Evolutionary conservation across 1,139 yeast genomes (phyloP).

Genomic region (Meyerozyma guilliermondii): DNA sequence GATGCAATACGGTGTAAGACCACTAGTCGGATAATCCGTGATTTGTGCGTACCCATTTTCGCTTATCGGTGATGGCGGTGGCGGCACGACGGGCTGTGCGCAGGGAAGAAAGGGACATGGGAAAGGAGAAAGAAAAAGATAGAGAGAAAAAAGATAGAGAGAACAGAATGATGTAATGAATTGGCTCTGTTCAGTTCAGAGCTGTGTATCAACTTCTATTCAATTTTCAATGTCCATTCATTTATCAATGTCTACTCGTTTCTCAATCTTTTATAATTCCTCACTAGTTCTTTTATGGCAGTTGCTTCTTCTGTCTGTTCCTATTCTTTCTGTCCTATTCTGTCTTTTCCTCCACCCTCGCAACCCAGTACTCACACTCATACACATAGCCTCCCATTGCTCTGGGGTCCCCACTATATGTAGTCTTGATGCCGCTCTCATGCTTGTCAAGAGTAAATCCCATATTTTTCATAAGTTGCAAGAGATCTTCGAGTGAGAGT

Average conservation of each 20-base stretch:
- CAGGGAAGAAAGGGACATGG: background rate
- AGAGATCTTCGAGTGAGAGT: conserved; percentile 55
- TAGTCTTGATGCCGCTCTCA: conserved; percentile 40
- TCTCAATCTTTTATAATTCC: too few relatives aligned
- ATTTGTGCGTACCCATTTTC: background rate
- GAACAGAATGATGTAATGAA: too few relatives aligned
- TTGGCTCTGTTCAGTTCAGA: too few relatives aligned
- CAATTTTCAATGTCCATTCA: too few relatives aligned
- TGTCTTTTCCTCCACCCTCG: conserved; percentile 29
- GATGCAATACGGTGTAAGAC: background rate
- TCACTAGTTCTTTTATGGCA: background rate
- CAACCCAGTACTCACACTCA: conserved; percentile 69
- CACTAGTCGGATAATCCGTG: background rate
- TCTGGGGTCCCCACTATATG: conserved; percentile 52
- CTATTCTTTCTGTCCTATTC: background rate
- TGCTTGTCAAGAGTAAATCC: conserved; percentile 53
- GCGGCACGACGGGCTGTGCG: background rate
- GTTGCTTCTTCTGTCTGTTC: too few relatives aligned
- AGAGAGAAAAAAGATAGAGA: background rate
- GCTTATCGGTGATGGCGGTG: conserved; percentile 2
- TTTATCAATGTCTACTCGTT: too few relatives aligned
- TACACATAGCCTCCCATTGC: conserved; percentile 57
- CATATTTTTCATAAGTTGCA: conserved; percentile 39
- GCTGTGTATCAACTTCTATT: too few relatives aligned
- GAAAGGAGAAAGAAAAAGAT: background rate